Evolutionary conservation across 352 stramenopile species (phyloP).

Genomic region (Globisporangium alternatum): DNA sequence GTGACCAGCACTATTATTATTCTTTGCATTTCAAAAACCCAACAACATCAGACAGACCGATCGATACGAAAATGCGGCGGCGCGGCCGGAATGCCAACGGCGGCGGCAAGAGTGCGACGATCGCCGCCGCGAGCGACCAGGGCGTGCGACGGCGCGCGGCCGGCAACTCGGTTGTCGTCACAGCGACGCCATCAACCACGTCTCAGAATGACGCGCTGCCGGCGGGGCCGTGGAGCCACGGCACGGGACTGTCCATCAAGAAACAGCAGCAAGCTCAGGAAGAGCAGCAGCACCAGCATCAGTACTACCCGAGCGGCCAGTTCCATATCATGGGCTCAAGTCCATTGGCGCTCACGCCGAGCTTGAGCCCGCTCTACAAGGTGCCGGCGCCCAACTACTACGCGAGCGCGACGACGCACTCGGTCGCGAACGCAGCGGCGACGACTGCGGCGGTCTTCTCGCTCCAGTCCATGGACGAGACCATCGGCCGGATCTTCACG

Average conservation of each 20-base stretch:
- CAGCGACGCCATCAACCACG: neutral
- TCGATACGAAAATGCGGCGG: conserved; percentile 8
- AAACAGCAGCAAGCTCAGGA: conserved; percentile 2
- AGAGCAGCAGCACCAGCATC: conserved; percentile 9
- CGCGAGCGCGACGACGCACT: conserved; percentile 8
- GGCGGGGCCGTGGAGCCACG: conserved; percentile 17
- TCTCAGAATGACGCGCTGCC: neutral
- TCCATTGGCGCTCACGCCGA: conserved; percentile 42
- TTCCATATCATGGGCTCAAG: conserved; percentile 32
- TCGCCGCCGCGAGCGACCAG: conserved; percentile 12
- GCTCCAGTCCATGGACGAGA: conserved; percentile 35
- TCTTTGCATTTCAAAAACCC: conserved; percentile 8
- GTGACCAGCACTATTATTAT: neutral
- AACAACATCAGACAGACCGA: neutral
- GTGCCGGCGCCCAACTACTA: conserved; percentile 25
- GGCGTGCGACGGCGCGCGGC: conserved; percentile 5
- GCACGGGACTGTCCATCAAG: neutral
- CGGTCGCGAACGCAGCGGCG: conserved; percentile 19
- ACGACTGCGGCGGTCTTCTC: conserved; percentile 9
- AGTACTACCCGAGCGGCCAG: conserved; percentile 32
- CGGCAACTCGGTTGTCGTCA: neutral
- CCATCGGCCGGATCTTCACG: conserved; percentile 42
- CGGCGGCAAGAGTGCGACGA: neutral
- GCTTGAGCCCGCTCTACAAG: conserved; percentile 41
- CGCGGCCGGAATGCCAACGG: conserved; percentile 4